Conservation (phyloP, 2,329 filamentous ascomycete genomes). For the Clonostachys rhizophaga region DNA sequence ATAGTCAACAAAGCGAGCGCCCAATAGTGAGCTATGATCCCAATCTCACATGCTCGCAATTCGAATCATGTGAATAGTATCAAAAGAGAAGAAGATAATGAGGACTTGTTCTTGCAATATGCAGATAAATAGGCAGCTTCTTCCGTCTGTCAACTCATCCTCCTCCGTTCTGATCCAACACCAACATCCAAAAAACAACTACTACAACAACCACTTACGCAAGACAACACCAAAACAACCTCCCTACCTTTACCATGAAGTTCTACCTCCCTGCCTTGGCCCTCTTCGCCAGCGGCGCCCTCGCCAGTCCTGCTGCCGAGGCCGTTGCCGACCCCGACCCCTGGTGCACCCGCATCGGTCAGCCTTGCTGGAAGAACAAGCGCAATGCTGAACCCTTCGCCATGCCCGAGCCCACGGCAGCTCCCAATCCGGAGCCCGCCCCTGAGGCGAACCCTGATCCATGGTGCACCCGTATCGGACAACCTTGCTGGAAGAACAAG, state of each 20-base stretch:
- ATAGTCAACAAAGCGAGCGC: too few species aligned
- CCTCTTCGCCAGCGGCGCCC: neutral
- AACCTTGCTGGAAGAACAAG: conserved; percentile 1
- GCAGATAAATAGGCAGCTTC: too few species aligned
- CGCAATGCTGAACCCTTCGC: neutral
- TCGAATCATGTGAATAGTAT: too few species aligned
- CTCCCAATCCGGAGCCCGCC: conserved; percentile 2
- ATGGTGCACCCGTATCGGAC: conserved; percentile 13
- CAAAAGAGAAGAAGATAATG: too few species aligned
- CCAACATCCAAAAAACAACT: too few species aligned
- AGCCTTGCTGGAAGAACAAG: conserved; percentile 1
- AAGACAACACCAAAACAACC: too few species aligned
- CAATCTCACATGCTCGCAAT: too few species aligned
- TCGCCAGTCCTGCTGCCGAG: neutral
- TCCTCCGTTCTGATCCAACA: too few species aligned
- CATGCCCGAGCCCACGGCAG: neutral
- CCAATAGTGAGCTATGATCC: too few species aligned
- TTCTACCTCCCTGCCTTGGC: conserved; percentile 1
- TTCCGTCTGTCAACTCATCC: too few species aligned
- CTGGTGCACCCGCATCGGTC: conserved; percentile 13
- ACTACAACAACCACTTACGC: too few species aligned
- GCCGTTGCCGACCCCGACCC: conserved; percentile 12
- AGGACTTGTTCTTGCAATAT: too few species aligned
- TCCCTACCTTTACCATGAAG: neutral
- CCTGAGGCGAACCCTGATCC: conserved; percentile 12